Evolutionary conservation across 1,284 basidiomycete species (phyloP), one percentile per base, ranked within the genome.

Genomic region (Hypsizygus ulmarius): DNA sequence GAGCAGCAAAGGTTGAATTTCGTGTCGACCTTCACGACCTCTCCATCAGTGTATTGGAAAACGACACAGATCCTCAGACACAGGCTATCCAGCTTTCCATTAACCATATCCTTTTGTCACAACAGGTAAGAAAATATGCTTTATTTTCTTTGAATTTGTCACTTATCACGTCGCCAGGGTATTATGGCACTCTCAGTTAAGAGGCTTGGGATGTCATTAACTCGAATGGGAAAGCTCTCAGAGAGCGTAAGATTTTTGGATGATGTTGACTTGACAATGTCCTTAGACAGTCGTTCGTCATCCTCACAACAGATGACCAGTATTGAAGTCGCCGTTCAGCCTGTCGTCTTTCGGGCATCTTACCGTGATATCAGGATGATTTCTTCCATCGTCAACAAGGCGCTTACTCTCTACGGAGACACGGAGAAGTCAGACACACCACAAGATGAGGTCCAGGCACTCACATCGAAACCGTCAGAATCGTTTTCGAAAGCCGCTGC

Each of bases 171-270:
- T 37, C 27, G 33, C 27, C 45, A 93, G 87, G 86, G 86, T 14
- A 83, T 96, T 29, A 63, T 95, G 55, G 91, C 93, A 0, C 70
- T 99, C 53, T 92, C 82, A 47, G 73, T 99, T 33, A 84, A 81
- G 49, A 81, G 81, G 45, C 76, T 98, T 8, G 97, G 96, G 35
- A 97, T 99, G 94, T 97, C 94, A 12, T 77, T 99, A 36, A 84
- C 87, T 53, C 78, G 79, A 19, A 99, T 99, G 94, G 91, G 91
- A 56, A 80, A 81, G 53, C 77, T 82, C 34, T 75, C 84, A 2
- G 96, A 99, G 54, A 85, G 82, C 35, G 87, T 96, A 37, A 84
- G 93, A 33, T 93, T 99, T 70, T 74, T 99, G 56, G 97, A 99
- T 66, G 91, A 98, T 54, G 77, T 98, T 41, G 92, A 97, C 64